phyloP scores from a whole-genome alignment of 192 early-diverging fungal genomes.

The Diversispora eburnea region DNA sequence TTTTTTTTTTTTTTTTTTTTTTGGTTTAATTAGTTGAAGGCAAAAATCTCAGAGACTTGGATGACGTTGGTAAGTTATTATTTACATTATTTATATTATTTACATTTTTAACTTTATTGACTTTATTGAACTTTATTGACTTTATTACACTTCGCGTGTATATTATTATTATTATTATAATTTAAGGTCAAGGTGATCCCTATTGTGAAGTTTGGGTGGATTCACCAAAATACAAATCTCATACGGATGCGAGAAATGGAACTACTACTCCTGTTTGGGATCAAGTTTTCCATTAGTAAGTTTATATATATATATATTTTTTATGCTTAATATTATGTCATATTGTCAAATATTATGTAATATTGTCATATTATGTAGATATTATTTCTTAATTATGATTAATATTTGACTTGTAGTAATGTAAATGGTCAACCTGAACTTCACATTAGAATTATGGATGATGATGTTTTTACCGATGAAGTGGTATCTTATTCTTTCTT shows the following conservation, averaged over 20 bases:
- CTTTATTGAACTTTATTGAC: background rate
- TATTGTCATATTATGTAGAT: background rate
- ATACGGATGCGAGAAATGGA: background rate
- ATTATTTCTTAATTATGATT: background rate
- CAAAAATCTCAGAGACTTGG: background rate
- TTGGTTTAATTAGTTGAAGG: background rate
- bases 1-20: background rate
- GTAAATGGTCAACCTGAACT: background rate
- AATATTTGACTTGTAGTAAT: background rate
- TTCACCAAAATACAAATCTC: background rate
- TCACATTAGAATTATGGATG: background rate
- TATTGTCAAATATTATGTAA: background rate
- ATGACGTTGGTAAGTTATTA: background rate
- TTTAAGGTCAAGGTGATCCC: background rate
- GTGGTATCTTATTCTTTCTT: background rate
- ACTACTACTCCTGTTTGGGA: background rate
- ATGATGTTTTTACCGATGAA: background rate
- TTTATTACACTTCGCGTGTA: background rate
- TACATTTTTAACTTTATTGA: background rate
- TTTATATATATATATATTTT: background rate
- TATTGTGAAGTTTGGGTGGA: slow-evolving; percentile 1
- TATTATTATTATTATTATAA: background rate
- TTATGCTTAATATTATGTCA: too few relatives aligned
- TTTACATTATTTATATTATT: background rate
- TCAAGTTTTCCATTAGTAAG: background rate